Evolutionary conservation across 2,329 filamentous ascomycete species (phyloP).

Genomic region (Volutella citrinella): DNA sequence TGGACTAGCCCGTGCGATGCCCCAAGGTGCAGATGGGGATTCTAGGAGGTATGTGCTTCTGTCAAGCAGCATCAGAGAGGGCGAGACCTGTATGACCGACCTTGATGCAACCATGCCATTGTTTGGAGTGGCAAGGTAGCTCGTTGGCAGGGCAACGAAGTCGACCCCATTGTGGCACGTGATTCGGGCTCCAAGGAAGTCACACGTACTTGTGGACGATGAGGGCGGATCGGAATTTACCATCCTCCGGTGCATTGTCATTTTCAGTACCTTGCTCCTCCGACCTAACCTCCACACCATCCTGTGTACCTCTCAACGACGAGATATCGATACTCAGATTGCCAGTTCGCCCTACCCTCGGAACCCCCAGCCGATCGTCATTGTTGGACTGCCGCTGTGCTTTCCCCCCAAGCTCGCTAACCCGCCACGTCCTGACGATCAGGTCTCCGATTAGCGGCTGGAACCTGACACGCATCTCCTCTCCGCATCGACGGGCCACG

Average conservation of each 20-base stretch:
- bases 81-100: slow-evolving; percentile 3
- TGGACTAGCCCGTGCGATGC: slow-evolving; percentile 18
- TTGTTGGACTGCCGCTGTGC: slow-evolving; percentile 20
- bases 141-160: slow-evolving; percentile 21
- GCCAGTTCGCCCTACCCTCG: slow-evolving; percentile 18
- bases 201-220: slow-evolving; percentile 7
- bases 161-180: slow-evolving; percentile 20
- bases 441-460: slow-evolving; percentile 12
- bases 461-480: slow-evolving; percentile 24
- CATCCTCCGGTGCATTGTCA: slow-evolving; percentile 25
- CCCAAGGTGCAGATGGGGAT: slow-evolving; percentile 16
- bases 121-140: slow-evolving; percentile 16
- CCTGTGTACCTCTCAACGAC: slow-evolving; percentile 24
- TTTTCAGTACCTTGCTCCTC: slow-evolving; percentile 32
- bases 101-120: slow-evolving; percentile 12
- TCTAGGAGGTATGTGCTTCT: slow-evolving; percentile 13
- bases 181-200: slow-evolving; percentile 18
- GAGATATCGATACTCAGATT: slow-evolving; percentile 26
- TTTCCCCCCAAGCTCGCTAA: slow-evolving; percentile 19
- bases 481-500: slow-evolving; percentile 18
- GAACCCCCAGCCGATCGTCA: slow-evolving; percentile 15
- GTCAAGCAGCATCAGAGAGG: slow-evolving; percentile 15
- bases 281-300: slow-evolving; percentile 27
- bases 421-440: slow-evolving; percentile 22
- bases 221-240: slow-evolving; percentile 28